Percentiles rank a stretch among this genome's conserved stretches.
Conservation (phyloP, 768 basidiomycete species). For the Candolleomyces eurysporus region DNA sequence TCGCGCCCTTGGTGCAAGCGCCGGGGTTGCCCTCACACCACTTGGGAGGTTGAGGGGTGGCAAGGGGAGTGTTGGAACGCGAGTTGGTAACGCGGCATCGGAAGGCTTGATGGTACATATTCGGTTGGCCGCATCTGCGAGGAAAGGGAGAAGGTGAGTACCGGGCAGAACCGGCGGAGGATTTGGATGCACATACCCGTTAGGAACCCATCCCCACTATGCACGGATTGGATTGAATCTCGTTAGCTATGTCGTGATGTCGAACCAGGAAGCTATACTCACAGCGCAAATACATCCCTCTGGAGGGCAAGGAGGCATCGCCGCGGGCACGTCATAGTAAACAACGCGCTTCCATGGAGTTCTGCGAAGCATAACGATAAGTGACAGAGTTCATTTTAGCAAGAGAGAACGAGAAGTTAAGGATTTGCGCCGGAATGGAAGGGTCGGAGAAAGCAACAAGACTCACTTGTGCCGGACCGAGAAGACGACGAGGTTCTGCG, state of each 20-base stretch:
- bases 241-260: not conserved
- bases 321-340: slow-evolving; percentile 45
- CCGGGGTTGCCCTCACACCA: slow-evolving; percentile 50
- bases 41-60: slow-evolving; percentile 40
- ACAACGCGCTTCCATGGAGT: slow-evolving; percentile 53
- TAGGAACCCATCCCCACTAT: slow-evolving; percentile 55
- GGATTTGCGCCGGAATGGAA: not conserved
- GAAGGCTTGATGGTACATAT: slow-evolving; percentile 49
- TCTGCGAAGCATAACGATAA: slow-evolving; percentile 21
- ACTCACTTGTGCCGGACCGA: slow-evolving; percentile 47
- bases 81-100: slow-evolving; percentile 49
- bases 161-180: not conserved
- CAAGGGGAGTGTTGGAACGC: slow-evolving; percentile 37
- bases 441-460: not conserved
- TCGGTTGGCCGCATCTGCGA: slow-evolving; percentile 48
- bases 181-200: slow-evolving; percentile 28
- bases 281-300: slow-evolving; percentile 55
- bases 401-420: too few relatives aligned
- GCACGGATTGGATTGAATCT: not conserved
- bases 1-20: slow-evolving; percentile 45
- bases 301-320: slow-evolving; percentile 46
- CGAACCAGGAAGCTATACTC: slow-evolving; percentile 16
- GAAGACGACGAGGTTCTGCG: slow-evolving; percentile 52
- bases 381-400: too few relatives aligned
- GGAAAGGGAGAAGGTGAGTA: not conserved